A percentile compares a stretch with the other conserved stretches of the same genome.
phyloP scores from a whole-genome alignment of 192 early-diverging fungal genomes.

The Globomyces pollinis-pini region DNA sequence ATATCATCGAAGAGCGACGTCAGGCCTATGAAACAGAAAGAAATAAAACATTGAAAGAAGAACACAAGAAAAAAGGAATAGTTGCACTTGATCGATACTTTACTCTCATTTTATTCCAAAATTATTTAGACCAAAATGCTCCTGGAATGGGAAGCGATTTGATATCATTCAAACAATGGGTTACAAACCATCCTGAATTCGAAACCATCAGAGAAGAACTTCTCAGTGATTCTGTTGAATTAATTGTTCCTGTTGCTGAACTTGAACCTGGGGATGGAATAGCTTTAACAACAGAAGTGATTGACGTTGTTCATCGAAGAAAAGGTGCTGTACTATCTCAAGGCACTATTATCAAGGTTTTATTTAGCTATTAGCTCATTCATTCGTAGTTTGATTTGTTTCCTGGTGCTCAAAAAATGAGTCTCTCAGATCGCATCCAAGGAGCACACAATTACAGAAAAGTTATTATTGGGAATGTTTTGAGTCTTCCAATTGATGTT shows the following conservation, averaged over 20 bases:
- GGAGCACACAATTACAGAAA: constrained; percentile 9
- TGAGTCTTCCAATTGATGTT: constrained; percentile 7
- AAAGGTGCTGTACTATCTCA: constrained; percentile 48
- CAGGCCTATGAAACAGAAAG: constrained; percentile 21
- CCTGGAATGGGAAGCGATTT: constrained; percentile 16
- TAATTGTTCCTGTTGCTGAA: constrained; percentile 32
- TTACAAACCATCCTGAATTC: constrained; percentile 44
- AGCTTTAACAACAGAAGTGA: constrained; percentile 48
- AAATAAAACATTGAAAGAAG: background rate
- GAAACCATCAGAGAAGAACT: constrained; percentile 40
- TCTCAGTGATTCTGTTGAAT: constrained; percentile 13
- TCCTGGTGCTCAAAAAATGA: constrained; percentile 57
- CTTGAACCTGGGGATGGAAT: constrained; percentile 53
- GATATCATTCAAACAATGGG: constrained; percentile 48
- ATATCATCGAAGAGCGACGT: constrained; percentile 43
- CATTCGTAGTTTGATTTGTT: constrained; percentile 56
- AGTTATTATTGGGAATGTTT: constrained; percentile 27
- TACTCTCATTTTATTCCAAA: constrained; percentile 48
- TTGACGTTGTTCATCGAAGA: constrained; percentile 41
- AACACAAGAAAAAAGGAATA: constrained; percentile 22
- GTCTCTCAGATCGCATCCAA: constrained; percentile 49
- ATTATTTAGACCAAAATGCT: constrained; percentile 39
- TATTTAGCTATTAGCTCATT: no score
- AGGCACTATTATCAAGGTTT: constrained; percentile 57
- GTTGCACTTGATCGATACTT: constrained; percentile 43